phyloP scores from a whole-genome alignment of 2,329 filamentous ascomycete genomes.

The Phyllosticta citrichinensis region DNA sequence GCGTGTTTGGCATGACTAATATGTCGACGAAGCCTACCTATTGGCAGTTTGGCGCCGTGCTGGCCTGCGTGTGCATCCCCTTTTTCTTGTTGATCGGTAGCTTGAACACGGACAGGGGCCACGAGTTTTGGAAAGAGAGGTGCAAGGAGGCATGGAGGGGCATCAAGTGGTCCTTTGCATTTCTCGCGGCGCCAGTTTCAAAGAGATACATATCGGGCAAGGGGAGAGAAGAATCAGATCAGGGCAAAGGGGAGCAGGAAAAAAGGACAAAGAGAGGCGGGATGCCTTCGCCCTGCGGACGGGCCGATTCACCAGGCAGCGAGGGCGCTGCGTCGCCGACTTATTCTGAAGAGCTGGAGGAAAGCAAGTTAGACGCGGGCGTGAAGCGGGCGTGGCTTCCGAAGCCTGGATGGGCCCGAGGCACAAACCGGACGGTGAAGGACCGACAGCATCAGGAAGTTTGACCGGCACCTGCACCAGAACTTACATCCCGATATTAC shows the following conservation, averaged over 20 bases:
- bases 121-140: conserved; percentile 23
- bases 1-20: conserved; percentile 45
- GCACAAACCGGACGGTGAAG: neutral
- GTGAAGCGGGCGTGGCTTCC: neutral
- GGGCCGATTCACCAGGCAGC: neutral
- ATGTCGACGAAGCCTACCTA: conserved; percentile 29
- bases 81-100: conserved; percentile 38
- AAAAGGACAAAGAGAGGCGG: neutral
- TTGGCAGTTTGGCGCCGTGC: conserved; percentile 32
- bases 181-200: conserved; percentile 1
- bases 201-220: neutral
- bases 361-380: neutral
- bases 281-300: neutral
- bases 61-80: conserved; percentile 33
- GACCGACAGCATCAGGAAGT: neutral
- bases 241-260: neutral
- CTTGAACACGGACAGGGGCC: conserved; percentile 32
- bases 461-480: neutral
- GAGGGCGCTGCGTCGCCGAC: neutral
- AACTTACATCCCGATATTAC: no score
- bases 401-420: neutral
- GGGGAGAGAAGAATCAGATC: neutral
- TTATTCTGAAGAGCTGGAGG: neutral
- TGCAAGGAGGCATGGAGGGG: conserved; percentile 11
- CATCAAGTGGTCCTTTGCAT: conserved; percentile 4